These are phyloP conservation scores for Chalciporus sphaerocephalus DNA, from an alignment of 768 basidiomycete species.

Conservation along the genomic window DNA sequence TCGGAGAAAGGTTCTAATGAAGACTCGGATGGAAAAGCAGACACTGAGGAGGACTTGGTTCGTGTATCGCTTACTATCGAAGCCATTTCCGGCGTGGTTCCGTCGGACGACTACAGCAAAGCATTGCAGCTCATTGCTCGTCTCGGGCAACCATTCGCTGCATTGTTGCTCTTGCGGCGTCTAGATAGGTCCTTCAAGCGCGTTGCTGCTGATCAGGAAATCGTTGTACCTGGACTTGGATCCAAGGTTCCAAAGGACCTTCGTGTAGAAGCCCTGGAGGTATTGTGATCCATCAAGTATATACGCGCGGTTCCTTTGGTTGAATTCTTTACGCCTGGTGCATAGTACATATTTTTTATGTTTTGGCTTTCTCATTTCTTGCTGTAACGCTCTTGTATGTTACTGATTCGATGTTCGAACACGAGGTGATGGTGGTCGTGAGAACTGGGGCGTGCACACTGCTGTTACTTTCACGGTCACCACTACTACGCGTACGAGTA, in stretches of 20 bases:
- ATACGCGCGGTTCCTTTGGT: no score
- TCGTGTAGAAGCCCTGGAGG: not conserved
- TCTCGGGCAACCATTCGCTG: constrained; percentile 11
- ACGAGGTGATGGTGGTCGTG: no score
- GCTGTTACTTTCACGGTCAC: no score
- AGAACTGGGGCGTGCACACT: no score
- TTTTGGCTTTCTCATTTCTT: no score
- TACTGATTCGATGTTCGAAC: no score
- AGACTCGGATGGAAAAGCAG: constrained; percentile 3
- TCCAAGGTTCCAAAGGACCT: not conserved
- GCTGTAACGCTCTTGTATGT: no score
- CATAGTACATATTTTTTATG: no score
- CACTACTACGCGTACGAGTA: no score
- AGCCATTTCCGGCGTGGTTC: not conserved
- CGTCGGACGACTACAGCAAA: constrained; percentile 5
- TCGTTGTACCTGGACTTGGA: constrained; percentile 2
- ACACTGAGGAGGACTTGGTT: not conserved
- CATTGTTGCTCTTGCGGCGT: constrained; percentile 5
- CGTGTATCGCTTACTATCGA: constrained; percentile 1
- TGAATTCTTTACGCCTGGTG: no score
- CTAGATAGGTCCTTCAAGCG: constrained; percentile 17
- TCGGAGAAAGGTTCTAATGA: constrained; percentile 2
- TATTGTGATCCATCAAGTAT: no score
- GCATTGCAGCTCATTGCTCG: constrained; percentile 11
- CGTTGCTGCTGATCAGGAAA: constrained; percentile 10